Evolutionary conservation across 192 early-diverging fungal species (phyloP), one percentile per base, ranked within the genome.

Genomic region (Umbelopsis sp.): DNA sequence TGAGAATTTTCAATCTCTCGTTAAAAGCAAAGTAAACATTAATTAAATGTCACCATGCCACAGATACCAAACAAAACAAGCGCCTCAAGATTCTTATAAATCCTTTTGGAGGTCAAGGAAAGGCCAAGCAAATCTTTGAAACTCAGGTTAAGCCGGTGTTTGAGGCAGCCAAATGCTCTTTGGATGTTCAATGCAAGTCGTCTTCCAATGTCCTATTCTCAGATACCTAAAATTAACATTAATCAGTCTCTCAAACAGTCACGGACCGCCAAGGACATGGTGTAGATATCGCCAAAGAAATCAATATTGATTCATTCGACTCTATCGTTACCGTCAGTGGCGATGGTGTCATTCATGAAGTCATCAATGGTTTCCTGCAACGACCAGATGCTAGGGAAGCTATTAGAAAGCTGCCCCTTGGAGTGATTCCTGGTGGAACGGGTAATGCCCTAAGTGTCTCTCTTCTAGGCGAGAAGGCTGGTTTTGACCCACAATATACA

Each of bases 301-400:
- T 93, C 7, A 82, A 90, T 56, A 80, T 88, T 36, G 49, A 78
- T 0, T 49, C 70, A 11, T 95, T 85, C 69, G 85, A 85, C 43
- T 85, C 89, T 7, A 77, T 92, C 25, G 79, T 90, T 1, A 84
- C 88, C 32, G 80, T 94, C 43, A 88, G 88, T 80, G 94, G 94
- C 24, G 94, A 95, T 76, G 94, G 94, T 11, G 85, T 93, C 8
- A 82, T 93, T 32, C 91, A 95, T 54, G 94, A 95, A 75, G 77
- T 94, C 12, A 81, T 94, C 32, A 92, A 95, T 62, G 94, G 93
- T 5, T 80, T 94, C n/a, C 77, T 95, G 82, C 77, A 84, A 54
- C 80, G 93, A 26, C 76, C 84, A 5, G 92, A 95, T 73, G 90
- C 87, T 66, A 62, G 80, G 41, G 65, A 82, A 29, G 65, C 74